These are phyloP conservation scores for Alternaria arbusti DNA, from an alignment of 2,329 filamentous ascomycete species.

Conservation along the genomic window DNA sequence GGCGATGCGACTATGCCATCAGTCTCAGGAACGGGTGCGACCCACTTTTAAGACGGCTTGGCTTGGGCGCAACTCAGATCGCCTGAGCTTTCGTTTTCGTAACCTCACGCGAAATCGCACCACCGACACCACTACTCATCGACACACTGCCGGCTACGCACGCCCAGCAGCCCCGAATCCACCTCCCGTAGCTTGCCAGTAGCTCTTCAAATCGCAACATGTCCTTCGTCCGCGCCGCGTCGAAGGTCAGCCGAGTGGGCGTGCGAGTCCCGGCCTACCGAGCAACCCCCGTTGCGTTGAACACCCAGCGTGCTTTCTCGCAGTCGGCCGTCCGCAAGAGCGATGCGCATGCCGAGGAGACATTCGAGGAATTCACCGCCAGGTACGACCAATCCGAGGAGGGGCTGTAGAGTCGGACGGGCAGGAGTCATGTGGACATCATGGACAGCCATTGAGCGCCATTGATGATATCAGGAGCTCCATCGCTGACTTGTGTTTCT, in stretches of 20 bases:
- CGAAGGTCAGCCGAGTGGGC: constrained; percentile 43
- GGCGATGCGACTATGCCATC: constrained; percentile 6
- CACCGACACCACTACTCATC: constrained; percentile 34
- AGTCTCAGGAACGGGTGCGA: constrained; percentile 15
- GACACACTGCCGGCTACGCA: constrained; percentile 29
- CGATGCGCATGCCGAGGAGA: constrained; percentile 84
- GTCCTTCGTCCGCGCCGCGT: constrained; percentile 48
- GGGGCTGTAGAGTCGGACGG: constrained; percentile 20
- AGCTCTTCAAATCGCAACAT: constrained; percentile 42
- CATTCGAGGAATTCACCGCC: constrained; percentile 97
- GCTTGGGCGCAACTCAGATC: constrained; percentile 29
- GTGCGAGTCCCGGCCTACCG: constrained; percentile 45
- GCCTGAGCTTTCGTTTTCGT: constrained; percentile 31
- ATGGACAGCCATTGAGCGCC: constrained; percentile 37
- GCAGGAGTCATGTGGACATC: constrained; percentile 19
- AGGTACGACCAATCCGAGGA: constrained; percentile 68
- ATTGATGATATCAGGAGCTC: constrained; percentile 27
- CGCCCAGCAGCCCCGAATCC: constrained; percentile 25
- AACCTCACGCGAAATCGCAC: constrained; percentile 30
- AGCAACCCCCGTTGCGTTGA: constrained; percentile 41
- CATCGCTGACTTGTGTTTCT: constrained; percentile 35
- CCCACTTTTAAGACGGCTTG: constrained; percentile 29
- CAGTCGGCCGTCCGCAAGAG: constrained; percentile 54
- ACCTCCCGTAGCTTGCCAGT: constrained; percentile 25
- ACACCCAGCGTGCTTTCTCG: constrained; percentile 54